Evolutionary conservation across 441 rosid genomes (phyloP).

Genomic region (Iberis amara): DNA sequence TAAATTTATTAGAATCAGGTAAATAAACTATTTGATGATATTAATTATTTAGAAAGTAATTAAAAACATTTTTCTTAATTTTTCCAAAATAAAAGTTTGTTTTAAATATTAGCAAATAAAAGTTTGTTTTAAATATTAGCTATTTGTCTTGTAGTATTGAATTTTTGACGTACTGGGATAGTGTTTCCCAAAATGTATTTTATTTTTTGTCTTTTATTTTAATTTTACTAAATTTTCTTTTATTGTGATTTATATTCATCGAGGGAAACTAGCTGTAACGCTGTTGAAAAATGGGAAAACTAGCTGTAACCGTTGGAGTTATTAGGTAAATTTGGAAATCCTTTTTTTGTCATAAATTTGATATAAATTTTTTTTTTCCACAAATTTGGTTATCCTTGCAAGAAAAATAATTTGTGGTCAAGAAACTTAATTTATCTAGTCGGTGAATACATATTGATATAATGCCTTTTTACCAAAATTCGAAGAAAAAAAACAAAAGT

Average conservation of each 20-base stretch:
- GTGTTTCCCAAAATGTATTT: conserved; percentile 13
- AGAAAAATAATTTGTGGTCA: not conserved
- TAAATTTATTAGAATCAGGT: no score
- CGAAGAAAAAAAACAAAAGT: conserved; percentile 24
- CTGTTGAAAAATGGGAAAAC: not conserved
- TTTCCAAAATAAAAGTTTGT: no score
- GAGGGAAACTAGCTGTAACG: conserved; percentile 17
- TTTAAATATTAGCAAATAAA: no score
- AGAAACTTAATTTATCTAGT: not conserved
- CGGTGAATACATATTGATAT: conserved; percentile 11
- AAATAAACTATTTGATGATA: no score
- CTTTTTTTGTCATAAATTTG: no score
- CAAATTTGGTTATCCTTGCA: no score
- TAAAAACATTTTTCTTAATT: no score
- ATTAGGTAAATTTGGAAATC: conserved; percentile 18
- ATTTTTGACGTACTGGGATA: conserved; percentile 19
- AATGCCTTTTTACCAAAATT: conserved; percentile 11
- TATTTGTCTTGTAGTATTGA: no score
- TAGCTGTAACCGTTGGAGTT: conserved; percentile 27
- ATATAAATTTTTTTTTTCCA: no score
- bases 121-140: conserved; percentile 5
- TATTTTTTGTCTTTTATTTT: conserved; percentile 4
- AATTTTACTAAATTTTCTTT: not conserved
- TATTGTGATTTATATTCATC: conserved; percentile 6
- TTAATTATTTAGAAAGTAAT: no score